Conservation (phyloP, 2,329 filamentous ascomycete species). For the Neospermospora avenae region DNA sequence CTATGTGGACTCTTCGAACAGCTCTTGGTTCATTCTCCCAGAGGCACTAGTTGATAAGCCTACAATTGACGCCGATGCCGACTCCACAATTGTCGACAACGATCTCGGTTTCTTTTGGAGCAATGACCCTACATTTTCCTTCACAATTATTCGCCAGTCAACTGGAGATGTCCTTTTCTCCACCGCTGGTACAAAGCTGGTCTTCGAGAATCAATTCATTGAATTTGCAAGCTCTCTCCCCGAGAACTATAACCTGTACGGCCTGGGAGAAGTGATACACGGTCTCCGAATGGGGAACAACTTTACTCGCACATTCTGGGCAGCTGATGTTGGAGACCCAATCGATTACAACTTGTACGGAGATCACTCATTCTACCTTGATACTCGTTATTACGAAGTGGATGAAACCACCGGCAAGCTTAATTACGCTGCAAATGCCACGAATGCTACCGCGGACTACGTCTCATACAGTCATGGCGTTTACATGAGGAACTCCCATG, state of each 20-base stretch:
- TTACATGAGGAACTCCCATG: constrained; percentile 73
- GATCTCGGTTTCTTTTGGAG: constrained; percentile 52
- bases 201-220: constrained; percentile 76
- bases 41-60: constrained; percentile 51
- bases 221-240: constrained; percentile 66
- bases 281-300: constrained; percentile 70
- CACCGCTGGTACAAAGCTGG: constrained; percentile 59
- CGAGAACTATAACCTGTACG: constrained; percentile 72
- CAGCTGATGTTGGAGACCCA: constrained; percentile 64
- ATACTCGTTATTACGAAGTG: constrained; percentile 70
- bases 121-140: constrained; percentile 61
- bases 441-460: constrained; percentile 52
- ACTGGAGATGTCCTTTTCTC: constrained; percentile 66
- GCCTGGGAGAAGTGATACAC: constrained; percentile 71
- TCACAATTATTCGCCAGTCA: constrained; percentile 56
- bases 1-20: constrained; percentile 57
- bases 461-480: constrained; percentile 71
- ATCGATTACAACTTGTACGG: constrained; percentile 62
- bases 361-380: constrained; percentile 73
- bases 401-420: constrained; percentile 45
- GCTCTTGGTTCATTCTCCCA: constrained; percentile 64
- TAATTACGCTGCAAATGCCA: constrained; percentile 52
- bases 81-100: constrained; percentile 45
- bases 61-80: constrained; percentile 39
- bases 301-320: constrained; percentile 64